Conservation (phyloP, 306 rosid genomes). For the Coriaria nepalensis region DNA sequence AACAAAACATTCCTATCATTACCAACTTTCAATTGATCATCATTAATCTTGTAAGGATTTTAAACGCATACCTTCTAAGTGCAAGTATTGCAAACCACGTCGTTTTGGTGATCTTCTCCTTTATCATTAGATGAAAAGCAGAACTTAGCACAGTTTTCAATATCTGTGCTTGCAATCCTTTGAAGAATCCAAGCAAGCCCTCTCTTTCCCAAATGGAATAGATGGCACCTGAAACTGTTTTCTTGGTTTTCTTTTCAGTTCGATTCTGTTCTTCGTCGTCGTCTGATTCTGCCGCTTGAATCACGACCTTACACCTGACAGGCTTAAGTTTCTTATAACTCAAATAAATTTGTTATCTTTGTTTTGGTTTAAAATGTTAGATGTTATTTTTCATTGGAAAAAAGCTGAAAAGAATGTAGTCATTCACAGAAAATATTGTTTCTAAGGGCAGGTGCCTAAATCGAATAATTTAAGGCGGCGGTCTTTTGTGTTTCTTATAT, state of each 20-base stretch:
- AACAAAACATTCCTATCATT: slow-evolving; percentile 5
- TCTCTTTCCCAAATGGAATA: slow-evolving; percentile 63
- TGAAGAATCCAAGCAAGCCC: slow-evolving; percentile 77
- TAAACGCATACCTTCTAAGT: slow-evolving; percentile 39
- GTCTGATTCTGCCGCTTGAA: slow-evolving; percentile 71
- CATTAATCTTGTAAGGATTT: slow-evolving; percentile 40
- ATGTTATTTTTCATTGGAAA: no score
- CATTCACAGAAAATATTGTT: no score
- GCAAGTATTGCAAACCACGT: slow-evolving; percentile 65
- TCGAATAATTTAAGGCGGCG: no score
- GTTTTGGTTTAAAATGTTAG: no score
- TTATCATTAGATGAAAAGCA: slow-evolving; percentile 79
- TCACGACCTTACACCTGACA: slow-evolving; percentile 76
- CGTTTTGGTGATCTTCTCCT: slow-evolving; percentile 75
- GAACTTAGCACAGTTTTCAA: slow-evolving; percentile 88
- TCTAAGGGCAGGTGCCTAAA: no score
- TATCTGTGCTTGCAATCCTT: slow-evolving; percentile 83
- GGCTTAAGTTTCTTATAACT: no score
- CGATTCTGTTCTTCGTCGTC: slow-evolving; percentile 29
- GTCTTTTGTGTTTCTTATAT: no score
- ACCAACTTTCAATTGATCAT: slow-evolving; percentile 23
- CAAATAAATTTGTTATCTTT: no score
- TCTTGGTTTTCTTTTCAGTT: slow-evolving; percentile 36
- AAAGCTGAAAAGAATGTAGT: slow-evolving; percentile 1
- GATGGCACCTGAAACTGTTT: slow-evolving; percentile 60